Percentiles rank a stretch among this genome's conserved stretches.
Conservation (phyloP, 139 green algal species). For the Haematococcus sp. region DNA sequence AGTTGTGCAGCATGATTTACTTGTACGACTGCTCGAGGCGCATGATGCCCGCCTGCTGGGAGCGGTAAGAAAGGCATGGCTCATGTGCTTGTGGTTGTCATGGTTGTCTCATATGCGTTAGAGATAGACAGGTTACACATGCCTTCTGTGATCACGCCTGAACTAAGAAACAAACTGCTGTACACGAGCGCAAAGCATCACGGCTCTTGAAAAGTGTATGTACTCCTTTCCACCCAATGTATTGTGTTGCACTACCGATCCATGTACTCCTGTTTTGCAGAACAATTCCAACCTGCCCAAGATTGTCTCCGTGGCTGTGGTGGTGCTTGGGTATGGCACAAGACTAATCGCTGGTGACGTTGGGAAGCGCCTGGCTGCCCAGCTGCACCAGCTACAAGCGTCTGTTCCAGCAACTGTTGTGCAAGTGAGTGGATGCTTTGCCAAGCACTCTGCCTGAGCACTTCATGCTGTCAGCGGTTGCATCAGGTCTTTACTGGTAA, state of each 20-base stretch:
- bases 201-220: not conserved
- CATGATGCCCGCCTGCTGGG: slow-evolving; percentile 40
- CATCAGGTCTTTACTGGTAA: not conserved
- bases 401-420: slow-evolving; percentile 13
- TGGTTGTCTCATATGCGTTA: not conserved
- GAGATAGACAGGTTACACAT: not conserved
- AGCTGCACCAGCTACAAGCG: slow-evolving; percentile 28
- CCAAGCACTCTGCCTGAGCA: not conserved
- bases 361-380: slow-evolving; percentile 24
- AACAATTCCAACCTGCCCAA: slow-evolving; percentile 59
- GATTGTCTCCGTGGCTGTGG: slow-evolving; percentile 31
- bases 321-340: slow-evolving; percentile 39
- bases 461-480: not conserved
- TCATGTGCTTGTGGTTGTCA: not conserved
- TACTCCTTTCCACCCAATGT: not conserved
- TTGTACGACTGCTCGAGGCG: slow-evolving; percentile 68
- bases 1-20: slow-evolving; percentile 70
- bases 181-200: not conserved
- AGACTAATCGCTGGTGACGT: slow-evolving; percentile 28
- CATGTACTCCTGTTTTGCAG: slow-evolving; percentile 6
- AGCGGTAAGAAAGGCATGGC: not conserved
- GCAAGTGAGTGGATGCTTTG: not conserved
- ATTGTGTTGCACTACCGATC: not conserved
- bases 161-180: not conserved
- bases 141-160: not conserved